These are phyloP conservation scores for Lophiostoma macrostomum DNA, from an alignment of 495 filamentous ascomycete species.

Conservation along the genomic window DNA sequence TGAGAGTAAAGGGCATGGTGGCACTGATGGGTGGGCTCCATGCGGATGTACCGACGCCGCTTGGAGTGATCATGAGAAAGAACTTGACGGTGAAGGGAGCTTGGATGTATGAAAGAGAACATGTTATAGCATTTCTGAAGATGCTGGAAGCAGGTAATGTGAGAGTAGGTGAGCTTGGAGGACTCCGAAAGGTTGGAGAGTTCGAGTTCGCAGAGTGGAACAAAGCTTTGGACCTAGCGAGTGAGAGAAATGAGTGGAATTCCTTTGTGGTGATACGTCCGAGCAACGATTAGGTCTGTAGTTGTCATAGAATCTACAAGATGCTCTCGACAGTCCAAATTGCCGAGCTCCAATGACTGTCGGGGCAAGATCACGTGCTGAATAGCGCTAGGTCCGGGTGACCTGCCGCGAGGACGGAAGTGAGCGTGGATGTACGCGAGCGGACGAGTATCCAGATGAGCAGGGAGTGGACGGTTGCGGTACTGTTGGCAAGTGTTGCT, in stretches of 20 bases:
- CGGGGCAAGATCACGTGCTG: no score
- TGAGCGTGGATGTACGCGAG: no score
- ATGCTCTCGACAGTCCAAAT: no score
- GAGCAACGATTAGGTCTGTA: not conserved
- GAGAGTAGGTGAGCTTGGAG: not conserved
- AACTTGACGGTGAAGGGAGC: slow-evolving; percentile 43
- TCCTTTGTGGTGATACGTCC: slow-evolving; percentile 6
- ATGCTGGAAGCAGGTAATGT: slow-evolving; percentile 3
- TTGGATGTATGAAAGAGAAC: slow-evolving; percentile 42
- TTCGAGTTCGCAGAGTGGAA: slow-evolving; percentile 20
- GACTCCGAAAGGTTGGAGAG: slow-evolving; percentile 8
- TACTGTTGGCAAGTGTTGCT: no score
- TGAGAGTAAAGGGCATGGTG: slow-evolving; percentile 19
- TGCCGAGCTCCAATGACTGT: no score
- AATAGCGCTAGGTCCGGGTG: no score
- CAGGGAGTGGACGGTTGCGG: no score
- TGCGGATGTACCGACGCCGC: slow-evolving; percentile 10
- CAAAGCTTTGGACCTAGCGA: slow-evolving; percentile 20
- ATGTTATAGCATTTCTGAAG: slow-evolving; percentile 5
- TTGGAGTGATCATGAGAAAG: slow-evolving; percentile 24
- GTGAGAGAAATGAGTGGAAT: slow-evolving; percentile 1
- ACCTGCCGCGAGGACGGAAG: no score
- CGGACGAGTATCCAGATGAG: no score
- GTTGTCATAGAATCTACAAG: not conserved
- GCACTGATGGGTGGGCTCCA: slow-evolving; percentile 29